Evolutionary conservation across 2,329 filamentous ascomycete genomes (phyloP).

Genomic region (Daldinia eschscholtzii): DNA sequence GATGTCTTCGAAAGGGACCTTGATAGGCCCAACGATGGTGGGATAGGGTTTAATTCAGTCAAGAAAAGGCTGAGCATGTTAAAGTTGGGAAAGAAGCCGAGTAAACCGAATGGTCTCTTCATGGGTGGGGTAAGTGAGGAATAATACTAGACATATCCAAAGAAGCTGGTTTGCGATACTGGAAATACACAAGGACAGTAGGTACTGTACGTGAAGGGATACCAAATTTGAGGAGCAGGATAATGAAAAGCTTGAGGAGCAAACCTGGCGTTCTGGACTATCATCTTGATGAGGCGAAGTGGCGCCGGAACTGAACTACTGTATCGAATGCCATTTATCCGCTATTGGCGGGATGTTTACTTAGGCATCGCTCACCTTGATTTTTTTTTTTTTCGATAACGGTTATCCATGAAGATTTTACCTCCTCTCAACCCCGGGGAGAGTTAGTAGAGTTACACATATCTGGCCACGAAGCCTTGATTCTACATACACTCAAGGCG

Average conservation of each 20-base stretch:
- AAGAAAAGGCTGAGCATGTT: conserved; percentile 84
- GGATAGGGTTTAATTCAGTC: conserved; percentile 69
- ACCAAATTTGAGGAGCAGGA: conserved; percentile 41
- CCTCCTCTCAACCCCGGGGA: conserved; percentile 15
- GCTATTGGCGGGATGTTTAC: conserved; percentile 18
- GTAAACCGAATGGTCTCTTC: conserved; percentile 63
- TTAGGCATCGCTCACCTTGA: neutral
- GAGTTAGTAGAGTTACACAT: conserved; percentile 28
- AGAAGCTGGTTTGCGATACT: conserved; percentile 18
- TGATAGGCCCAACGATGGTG: conserved; percentile 52
- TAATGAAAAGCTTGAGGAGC: conserved; percentile 39
- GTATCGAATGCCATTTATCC: conserved; percentile 38
- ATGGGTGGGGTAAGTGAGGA: conserved; percentile 71
- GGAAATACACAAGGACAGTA: conserved; percentile 14
- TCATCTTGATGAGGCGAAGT: conserved; percentile 30
- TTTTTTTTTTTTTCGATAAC: conserved; percentile 21
- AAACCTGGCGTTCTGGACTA: conserved; percentile 42
- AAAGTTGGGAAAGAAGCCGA: conserved; percentile 78
- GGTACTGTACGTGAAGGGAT: conserved; percentile 22
- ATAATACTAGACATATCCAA: conserved; percentile 50
- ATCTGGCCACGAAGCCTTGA: conserved; percentile 25
- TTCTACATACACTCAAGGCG: conserved; percentile 20
- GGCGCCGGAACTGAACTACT: conserved; percentile 21
- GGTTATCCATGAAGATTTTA: conserved; percentile 18
- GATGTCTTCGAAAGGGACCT: conserved; percentile 49